Evolutionary conservation across 306 rosid genomes (phyloP).

Genomic region (Adenanthera pavonina): DNA sequence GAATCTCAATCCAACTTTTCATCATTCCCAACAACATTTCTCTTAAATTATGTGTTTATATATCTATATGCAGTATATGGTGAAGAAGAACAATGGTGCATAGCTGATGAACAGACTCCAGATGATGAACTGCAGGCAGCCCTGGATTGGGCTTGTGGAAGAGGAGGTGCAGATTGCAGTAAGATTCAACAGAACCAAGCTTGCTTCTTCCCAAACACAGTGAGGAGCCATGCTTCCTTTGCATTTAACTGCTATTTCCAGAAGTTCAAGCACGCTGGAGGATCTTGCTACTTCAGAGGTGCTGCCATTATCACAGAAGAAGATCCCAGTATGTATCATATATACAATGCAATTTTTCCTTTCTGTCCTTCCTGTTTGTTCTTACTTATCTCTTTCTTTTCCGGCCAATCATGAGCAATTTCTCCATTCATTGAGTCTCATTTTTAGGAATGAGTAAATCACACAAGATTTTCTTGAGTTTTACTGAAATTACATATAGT

Average conservation of each 20-base stretch:
- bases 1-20: background rate
- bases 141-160: slow-evolving; percentile 84
- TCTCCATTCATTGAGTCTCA: too few relatives aligned
- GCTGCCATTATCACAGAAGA: slow-evolving; percentile 73
- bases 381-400: too few relatives aligned
- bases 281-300: slow-evolving; percentile 73
- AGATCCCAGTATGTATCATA: slow-evolving; percentile 75
- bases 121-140: slow-evolving; percentile 72
- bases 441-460: too few relatives aligned
- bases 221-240: slow-evolving; percentile 78
- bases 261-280: slow-evolving; percentile 68
- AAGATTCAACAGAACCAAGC: slow-evolving; percentile 63
- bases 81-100: slow-evolving; percentile 78
- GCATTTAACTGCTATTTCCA: slow-evolving; percentile 80
- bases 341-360: background rate
- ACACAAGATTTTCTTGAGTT: too few relatives aligned
- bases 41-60: background rate
- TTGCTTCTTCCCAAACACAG: slow-evolving; percentile 72
- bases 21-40: background rate
- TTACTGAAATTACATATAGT: too few relatives aligned
- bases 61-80: slow-evolving; percentile 40
- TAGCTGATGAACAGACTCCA: slow-evolving; percentile 76
- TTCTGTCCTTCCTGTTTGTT: too few relatives aligned
- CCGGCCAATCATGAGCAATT: too few relatives aligned
- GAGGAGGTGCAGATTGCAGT: slow-evolving; percentile 80